These are phyloP conservation scores for Rhododendron vialii DNA, from an alignment of 148 eudicot genomes.

Conservation along the genomic window DNA sequence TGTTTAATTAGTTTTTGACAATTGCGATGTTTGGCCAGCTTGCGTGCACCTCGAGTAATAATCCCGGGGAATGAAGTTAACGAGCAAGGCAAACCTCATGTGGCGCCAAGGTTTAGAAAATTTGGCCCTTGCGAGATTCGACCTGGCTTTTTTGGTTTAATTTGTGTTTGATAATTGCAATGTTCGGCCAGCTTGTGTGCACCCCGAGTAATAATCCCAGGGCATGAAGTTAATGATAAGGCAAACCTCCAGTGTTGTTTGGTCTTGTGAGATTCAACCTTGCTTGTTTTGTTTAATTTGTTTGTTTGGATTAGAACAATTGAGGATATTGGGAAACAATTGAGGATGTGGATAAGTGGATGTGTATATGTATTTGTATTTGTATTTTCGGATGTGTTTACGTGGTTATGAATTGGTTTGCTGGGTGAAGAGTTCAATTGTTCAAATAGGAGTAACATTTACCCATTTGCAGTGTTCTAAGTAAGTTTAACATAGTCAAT, in stretches of 20 bases:
- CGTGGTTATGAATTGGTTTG: not conserved
- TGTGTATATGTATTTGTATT: not conserved
- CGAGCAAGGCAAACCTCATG: not conserved
- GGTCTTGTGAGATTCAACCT: not conserved
- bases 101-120: not conserved
- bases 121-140: not conserved
- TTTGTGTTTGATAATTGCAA: no score
- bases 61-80: not conserved
- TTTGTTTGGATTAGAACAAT: not conserved
- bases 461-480: not conserved
- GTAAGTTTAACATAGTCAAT: not conserved
- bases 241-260: not conserved
- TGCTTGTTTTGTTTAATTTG: not conserved
- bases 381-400: not conserved
- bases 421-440: not conserved
- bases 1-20: not conserved
- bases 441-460: not conserved
- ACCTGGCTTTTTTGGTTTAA: not conserved
- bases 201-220: not conserved
- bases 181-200: not conserved
- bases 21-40: not conserved
- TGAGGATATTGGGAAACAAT: not conserved
- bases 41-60: not conserved
- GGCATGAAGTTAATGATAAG: not conserved
- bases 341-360: not conserved